Evolutionary conservation across 768 basidiomycete species (phyloP).

Genomic region (Auriscalpium microsporum): DNA sequence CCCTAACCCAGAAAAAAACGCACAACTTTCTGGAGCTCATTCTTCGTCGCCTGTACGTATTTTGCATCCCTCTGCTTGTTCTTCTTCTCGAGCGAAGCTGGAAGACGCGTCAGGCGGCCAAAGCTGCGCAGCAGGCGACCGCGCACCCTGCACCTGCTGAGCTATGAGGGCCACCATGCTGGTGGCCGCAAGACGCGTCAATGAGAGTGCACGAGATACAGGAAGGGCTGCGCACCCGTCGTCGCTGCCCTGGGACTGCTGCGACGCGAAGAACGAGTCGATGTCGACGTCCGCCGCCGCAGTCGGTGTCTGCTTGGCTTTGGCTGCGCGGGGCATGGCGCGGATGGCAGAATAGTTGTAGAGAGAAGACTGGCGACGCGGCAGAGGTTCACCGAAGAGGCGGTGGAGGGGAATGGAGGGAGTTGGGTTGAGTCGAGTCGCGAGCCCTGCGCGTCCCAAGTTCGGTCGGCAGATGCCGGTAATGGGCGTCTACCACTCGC

Average conservation of each 20-base stretch:
- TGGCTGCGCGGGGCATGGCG: too few relatives aligned
- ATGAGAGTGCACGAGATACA: background rate
- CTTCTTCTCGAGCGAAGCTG: background rate
- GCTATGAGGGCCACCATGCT: background rate
- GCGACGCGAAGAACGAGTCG: background rate
- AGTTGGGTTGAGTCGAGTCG: too few relatives aligned
- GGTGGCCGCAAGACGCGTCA: background rate
- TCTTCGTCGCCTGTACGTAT: background rate
- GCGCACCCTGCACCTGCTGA: background rate
- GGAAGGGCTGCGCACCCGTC: background rate
- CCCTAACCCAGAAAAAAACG: background rate
- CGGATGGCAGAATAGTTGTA: too few relatives aligned
- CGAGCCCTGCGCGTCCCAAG: too few relatives aligned
- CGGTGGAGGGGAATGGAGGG: too few relatives aligned
- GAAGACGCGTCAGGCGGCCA: background rate
- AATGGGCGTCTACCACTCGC: too few relatives aligned
- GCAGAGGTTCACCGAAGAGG: too few relatives aligned
- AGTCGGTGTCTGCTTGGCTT: background rate
- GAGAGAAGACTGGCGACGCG: too few relatives aligned
- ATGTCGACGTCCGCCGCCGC: background rate
- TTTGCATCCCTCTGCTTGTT: background rate
- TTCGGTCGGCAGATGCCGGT: too few relatives aligned
- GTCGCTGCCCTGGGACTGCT: background rate
- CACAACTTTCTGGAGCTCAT: background rate
- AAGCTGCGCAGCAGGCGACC: background rate